phyloP scores from a whole-genome alignment of 352 stramenopile species.

The Lagenidium giganteum region DNA sequence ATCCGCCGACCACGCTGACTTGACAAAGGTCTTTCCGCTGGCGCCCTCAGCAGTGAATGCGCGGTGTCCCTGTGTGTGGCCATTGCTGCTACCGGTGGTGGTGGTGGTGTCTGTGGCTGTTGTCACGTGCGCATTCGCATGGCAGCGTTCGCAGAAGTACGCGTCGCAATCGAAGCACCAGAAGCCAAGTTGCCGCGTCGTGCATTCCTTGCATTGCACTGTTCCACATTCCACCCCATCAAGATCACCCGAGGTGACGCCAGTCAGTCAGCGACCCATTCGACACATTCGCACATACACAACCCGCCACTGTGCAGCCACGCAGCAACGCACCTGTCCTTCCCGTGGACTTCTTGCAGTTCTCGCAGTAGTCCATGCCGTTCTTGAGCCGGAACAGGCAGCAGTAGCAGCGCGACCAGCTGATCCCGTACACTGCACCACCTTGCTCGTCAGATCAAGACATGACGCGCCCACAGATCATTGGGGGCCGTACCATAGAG shows the following conservation, averaged over 20 bases:
- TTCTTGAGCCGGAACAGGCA: constrained; percentile 35
- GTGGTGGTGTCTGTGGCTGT: constrained; percentile 25
- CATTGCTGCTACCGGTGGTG: not conserved
- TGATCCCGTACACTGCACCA: constrained; percentile 59
- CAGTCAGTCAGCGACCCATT: too few species aligned
- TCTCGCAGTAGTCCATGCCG: constrained; percentile 26
- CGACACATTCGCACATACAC: too few species aligned
- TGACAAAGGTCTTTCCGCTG: constrained; percentile 39
- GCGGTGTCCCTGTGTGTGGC: not conserved
- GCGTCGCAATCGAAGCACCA: constrained; percentile 65
- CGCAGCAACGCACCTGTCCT: constrained; percentile 16
- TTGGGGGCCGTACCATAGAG: constrained; percentile 36
- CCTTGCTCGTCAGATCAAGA: not conserved
- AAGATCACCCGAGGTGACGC: too few species aligned
- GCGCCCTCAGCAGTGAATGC: constrained; percentile 6
- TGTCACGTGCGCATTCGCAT: constrained; percentile 45
- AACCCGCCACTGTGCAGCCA: too few species aligned
- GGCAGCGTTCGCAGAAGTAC: constrained; percentile 55
- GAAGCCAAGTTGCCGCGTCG: constrained; percentile 27
- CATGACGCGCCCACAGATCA: not conserved
- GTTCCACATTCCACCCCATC: not conserved
- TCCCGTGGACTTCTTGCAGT: constrained; percentile 29
- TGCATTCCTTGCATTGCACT: constrained; percentile 46
- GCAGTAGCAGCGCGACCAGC: constrained; percentile 32
- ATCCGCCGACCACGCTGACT: constrained; percentile 35